phyloP scores from a whole-genome alignment of 441 rosid species.

The Aquilaria agallochum region DNA sequence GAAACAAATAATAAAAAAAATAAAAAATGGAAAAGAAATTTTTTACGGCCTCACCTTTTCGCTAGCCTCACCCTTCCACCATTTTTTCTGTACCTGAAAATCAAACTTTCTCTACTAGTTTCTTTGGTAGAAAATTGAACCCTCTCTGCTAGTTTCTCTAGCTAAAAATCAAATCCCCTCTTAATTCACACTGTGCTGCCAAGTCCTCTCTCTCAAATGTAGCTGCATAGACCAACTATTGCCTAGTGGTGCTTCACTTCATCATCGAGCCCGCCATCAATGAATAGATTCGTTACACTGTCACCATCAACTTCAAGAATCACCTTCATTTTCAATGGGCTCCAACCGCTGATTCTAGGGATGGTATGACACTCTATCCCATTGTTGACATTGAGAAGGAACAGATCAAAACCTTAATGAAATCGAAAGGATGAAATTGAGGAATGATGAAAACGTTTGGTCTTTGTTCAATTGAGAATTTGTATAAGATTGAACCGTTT shows the following conservation, averaged over 20 bases:
- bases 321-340: slow-evolving; percentile 86
- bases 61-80: too few species aligned
- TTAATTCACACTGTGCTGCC: slow-evolving; percentile 80
- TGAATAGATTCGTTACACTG: slow-evolving; percentile 84
- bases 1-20: too few species aligned
- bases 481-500: too few species aligned
- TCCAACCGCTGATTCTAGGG: slow-evolving; percentile 39
- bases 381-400: slow-evolving; percentile 67
- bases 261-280: slow-evolving; percentile 65
- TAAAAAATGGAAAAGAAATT: too few species aligned
- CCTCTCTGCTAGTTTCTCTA: too few species aligned
- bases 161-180: slow-evolving; percentile 15
- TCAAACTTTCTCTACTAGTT: too few species aligned
- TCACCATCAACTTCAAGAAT: slow-evolving; percentile 92
- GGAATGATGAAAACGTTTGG: too few species aligned
- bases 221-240: slow-evolving; percentile 63
- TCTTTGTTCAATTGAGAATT: too few species aligned
- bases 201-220: slow-evolving; percentile 56
- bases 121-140: too few species aligned
- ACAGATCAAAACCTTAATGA: slow-evolving; percentile 68
- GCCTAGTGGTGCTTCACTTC: slow-evolving; percentile 72
- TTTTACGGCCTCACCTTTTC: too few species aligned
- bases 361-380: slow-evolving; percentile 25
- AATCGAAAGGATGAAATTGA: too few species aligned
- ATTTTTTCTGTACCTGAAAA: too few species aligned